Conservation (phyloP, 345 rosid species). For the Gossypium australe region DNA sequence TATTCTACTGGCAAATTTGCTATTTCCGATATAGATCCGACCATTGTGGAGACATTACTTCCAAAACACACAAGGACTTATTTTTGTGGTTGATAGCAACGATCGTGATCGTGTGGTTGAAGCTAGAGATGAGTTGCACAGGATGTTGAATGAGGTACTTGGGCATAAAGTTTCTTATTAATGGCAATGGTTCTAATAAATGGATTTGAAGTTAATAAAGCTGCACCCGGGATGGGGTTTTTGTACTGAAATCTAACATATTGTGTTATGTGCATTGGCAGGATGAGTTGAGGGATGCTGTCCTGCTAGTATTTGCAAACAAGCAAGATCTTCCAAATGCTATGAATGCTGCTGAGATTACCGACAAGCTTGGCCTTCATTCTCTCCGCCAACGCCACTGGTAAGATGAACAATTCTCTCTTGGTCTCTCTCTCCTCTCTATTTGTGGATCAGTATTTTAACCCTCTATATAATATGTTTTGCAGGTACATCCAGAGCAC, state of each 20-base stretch:
- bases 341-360: conserved; percentile 70
- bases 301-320: conserved; percentile 68
- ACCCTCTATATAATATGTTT: background rate
- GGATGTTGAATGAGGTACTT: conserved; percentile 79
- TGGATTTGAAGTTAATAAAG: background rate
- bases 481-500: conserved; percentile 97
- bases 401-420: conserved; percentile 19
- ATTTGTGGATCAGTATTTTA: background rate
- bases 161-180: background rate
- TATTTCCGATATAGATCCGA: conserved; percentile 42
- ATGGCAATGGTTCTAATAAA: background rate
- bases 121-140: conserved; percentile 77
- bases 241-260: background rate
- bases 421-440: background rate
- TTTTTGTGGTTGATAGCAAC: conserved; percentile 83
- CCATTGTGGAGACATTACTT: conserved; percentile 82
- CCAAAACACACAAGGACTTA: conserved; percentile 79
- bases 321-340: conserved; percentile 86
- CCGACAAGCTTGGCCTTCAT: conserved; percentile 68
- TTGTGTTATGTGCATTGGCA: conserved; percentile 15
- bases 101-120: conserved; percentile 80
- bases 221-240: background rate
- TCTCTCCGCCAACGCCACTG: conserved; percentile 71
- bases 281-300: conserved; percentile 78
- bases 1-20: background rate